Percentiles rank a stretch among this genome's conserved stretches.
Evolutionary conservation across 139 green algal genomes (phyloP).

Genomic region (Penium margaritaceum): DNA sequence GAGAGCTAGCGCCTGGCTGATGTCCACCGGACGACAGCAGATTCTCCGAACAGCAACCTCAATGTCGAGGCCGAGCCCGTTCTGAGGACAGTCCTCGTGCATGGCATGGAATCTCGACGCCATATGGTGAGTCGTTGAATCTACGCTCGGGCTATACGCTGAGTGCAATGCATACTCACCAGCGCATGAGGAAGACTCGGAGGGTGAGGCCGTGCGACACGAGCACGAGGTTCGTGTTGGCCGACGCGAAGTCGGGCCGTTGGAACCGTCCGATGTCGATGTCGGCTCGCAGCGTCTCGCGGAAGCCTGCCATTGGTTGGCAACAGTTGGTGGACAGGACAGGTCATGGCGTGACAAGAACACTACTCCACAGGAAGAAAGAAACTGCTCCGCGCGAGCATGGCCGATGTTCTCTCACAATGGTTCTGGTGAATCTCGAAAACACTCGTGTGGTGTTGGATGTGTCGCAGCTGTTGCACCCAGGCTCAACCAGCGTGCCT

Average conservation of each 20-base stretch:
- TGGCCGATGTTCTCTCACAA: background rate
- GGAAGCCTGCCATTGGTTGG: constrained; percentile 34
- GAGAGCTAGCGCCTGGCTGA: no score
- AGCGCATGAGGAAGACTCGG: constrained; percentile 55
- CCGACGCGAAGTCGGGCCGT: background rate
- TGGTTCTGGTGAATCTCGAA: background rate
- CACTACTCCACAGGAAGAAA: background rate
- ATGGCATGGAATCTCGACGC: no score
- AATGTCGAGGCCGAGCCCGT: no score
- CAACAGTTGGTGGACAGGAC: background rate
- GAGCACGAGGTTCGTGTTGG: constrained; percentile 47
- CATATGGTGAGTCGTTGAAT: no score
- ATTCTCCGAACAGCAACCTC: no score
- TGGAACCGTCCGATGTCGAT: constrained; percentile 52
- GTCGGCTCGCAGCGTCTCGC: constrained; percentile 50
- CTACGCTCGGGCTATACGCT: no score
- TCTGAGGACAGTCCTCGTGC: no score
- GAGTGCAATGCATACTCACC: background rate
- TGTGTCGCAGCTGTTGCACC: no score
- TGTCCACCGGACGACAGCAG: no score
- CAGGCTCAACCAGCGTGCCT: no score
- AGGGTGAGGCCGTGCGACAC: constrained; percentile 54
- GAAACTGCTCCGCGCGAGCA: no score
- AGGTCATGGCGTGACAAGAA: background rate
- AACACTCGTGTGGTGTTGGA: no score